Evolutionary conservation across 805 yeast species (phyloP), one percentile per base, ranked within the genome.

Genomic region (Teunomyces barrocoloradensis): DNA sequence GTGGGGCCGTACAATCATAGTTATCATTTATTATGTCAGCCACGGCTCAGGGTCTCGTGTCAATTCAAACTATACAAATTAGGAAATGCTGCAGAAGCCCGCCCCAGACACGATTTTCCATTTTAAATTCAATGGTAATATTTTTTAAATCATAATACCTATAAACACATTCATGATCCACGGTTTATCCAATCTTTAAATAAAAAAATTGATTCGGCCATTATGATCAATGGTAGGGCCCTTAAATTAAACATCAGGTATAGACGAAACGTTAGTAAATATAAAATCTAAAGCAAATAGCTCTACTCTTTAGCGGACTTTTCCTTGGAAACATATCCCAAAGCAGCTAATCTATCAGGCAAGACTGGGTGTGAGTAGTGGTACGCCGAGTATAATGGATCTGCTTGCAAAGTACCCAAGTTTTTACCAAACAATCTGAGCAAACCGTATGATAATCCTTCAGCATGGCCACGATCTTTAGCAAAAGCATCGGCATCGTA

Each of bases 401-500:
- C 97, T 23, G 94, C 95, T 61, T 86, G 89, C 73, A 89, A 78
- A n/a, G 90, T 79, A 48, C 88, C 76, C 63, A 94, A 78, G 67
- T 94, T 92, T 61, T 89, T 87, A 57, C 82, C 82, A 60, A 85
- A 87, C 52, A 94, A 70, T 53, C 79, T 82, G 61, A 89, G 84
- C 61, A 94, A 78, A 2, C 96, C 84, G 44, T 72, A 72, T 43
- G 86, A 79, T 62, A 94, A 79, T 44, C 82, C 82, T 28, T 77
- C 73, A 7, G 87, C 75, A 63, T 83, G 84, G 21, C 96, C 96
- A 55, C 82, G 78, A 42, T 77, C 73, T 47, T 82, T 83, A n/a
- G 98, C 97, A 64, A 79, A 90, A 51, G 77, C 82, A 66, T 92
- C 99, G 15, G 99, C 98, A 69, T 94, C 89, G 61, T 84, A 94